These are phyloP conservation scores for Candida buenavistaensis DNA, from an alignment of 1,139 yeast genomes.

Conservation along the genomic window DNA sequence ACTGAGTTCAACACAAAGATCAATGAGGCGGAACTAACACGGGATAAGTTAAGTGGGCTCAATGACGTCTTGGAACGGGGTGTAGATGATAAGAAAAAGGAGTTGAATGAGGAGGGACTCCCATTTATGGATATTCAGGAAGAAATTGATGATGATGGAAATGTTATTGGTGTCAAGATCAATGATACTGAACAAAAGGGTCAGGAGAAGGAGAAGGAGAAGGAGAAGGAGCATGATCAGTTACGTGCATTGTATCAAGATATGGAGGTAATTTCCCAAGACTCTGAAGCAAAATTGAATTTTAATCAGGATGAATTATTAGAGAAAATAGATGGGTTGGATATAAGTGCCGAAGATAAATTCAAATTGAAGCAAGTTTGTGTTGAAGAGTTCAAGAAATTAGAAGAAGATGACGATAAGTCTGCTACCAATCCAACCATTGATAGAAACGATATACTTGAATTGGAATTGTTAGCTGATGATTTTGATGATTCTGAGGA, in stretches of 20 bases:
- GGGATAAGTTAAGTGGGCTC: slow-evolving; percentile 30
- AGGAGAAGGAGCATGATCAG: slow-evolving; percentile 24
- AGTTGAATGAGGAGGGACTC: slow-evolving; percentile 40
- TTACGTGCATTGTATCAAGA: slow-evolving; percentile 47
- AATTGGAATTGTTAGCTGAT: slow-evolving; percentile 51
- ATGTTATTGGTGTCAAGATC: slow-evolving; percentile 46
- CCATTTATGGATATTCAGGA: slow-evolving; percentile 82
- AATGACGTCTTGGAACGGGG: slow-evolving; percentile 16
- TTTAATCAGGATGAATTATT: slow-evolving; percentile 23
- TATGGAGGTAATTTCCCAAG: slow-evolving; percentile 39
- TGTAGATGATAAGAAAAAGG: slow-evolving; percentile 14
- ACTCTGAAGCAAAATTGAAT: slow-evolving; percentile 6
- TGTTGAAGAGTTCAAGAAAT: slow-evolving; percentile 17
- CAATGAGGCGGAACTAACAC: slow-evolving; percentile 42
- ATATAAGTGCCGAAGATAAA: slow-evolving; percentile 53
- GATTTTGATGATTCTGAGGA: slow-evolving; percentile 41
- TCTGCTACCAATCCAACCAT: slow-evolving; percentile 13
- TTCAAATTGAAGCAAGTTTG: slow-evolving; percentile 38
- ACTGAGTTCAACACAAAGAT: slow-evolving; percentile 42
- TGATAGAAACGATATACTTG: slow-evolving; percentile 30
- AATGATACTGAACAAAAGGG: slow-evolving; percentile 17
- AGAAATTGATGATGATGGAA: slow-evolving; percentile 79
- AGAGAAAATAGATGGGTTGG: slow-evolving; percentile 31
- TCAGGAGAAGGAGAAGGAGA: slow-evolving; percentile 1
- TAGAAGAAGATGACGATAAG: slow-evolving; percentile 12